A percentile compares a stretch with the other conserved stretches of the same genome.
Conservation (phyloP, 768 basidiomycete species). For the Russula foetens region DNA sequence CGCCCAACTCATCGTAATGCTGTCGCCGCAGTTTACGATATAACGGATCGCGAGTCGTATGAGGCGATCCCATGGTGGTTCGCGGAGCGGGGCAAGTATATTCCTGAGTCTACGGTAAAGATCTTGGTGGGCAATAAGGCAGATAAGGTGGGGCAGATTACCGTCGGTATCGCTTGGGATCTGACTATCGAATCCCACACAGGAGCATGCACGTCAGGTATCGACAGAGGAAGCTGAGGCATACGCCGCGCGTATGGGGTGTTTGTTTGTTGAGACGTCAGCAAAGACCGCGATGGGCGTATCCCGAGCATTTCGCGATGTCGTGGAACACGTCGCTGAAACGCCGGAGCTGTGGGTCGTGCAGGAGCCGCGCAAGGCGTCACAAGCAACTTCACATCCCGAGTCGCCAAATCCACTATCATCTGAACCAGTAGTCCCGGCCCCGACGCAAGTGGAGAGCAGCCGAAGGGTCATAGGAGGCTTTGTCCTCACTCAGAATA, state of each 20-base stretch:
- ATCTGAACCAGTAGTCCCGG: background rate
- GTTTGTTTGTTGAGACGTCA: constrained; percentile 83
- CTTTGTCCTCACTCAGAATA: background rate
- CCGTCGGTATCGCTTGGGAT: no score
- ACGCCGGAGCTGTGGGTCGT: constrained; percentile 72
- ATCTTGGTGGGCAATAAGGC: constrained; percentile 93
- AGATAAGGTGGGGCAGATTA: constrained; percentile 55
- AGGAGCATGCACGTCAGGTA: constrained; percentile 91
- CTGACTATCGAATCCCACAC: background rate
- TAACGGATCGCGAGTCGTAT: constrained; percentile 85
- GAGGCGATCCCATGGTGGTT: constrained; percentile 92
- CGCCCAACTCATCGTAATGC: background rate
- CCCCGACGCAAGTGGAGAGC: background rate
- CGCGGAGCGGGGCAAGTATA: constrained; percentile 88
- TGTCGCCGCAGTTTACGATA: constrained; percentile 73
- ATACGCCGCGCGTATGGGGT: constrained; percentile 77
- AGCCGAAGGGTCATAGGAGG: background rate
- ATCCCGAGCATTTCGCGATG: constrained; percentile 61
- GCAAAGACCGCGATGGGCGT: constrained; percentile 89
- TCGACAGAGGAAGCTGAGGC: constrained; percentile 64
- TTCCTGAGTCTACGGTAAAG: constrained; percentile 83
- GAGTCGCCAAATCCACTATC: background rate
- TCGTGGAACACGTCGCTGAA: constrained; percentile 76
- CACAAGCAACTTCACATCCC: constrained; percentile 19
- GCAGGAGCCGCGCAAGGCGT: constrained; percentile 21